Percentiles rank a stretch among this genome's conserved stretches.
These are phyloP conservation scores for Phytophthora sansomeana DNA, from an alignment of 352 stramenopile species.

Conservation along the genomic window DNA sequence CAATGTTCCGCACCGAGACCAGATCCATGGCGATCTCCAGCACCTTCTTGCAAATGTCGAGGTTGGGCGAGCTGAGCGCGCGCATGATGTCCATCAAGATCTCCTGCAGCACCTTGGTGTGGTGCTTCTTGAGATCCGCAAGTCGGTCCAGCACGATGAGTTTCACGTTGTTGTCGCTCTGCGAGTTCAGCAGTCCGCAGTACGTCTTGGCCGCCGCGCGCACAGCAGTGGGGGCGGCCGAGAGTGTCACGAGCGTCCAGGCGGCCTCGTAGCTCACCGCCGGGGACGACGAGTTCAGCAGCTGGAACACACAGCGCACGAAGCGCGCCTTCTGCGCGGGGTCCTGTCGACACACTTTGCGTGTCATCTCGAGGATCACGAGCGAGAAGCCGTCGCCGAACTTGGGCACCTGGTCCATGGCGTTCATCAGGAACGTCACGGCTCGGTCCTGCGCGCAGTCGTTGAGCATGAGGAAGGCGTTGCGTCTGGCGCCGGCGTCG, in stretches of 20 bases:
- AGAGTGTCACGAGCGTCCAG: constrained; percentile 99
- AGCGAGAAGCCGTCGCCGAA: constrained; percentile 99
- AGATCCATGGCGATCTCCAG: constrained; percentile 98
- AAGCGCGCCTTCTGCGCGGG: constrained; percentile 99
- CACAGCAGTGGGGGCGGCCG: constrained; percentile 97
- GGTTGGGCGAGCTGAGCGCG: constrained; percentile 96
- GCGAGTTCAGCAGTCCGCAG: constrained; percentile 96
- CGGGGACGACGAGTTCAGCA: constrained; percentile 94
- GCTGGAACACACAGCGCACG: constrained; percentile 98
- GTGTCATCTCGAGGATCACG: constrained; percentile 99
- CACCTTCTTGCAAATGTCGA: constrained; percentile 99
- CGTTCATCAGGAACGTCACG: constrained; percentile 98
- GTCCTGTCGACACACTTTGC: constrained; percentile 98
- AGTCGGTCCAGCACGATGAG: constrained; percentile 99
- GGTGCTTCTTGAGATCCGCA: constrained; percentile 97
- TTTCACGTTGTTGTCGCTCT: constrained; percentile 99
- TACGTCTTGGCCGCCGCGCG: constrained; percentile 98
- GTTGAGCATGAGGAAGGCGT: constrained; percentile 99
- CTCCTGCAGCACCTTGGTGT: constrained; percentile 98
- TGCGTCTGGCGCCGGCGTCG: constrained; percentile 94
- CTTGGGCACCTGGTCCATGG: constrained; percentile 96
- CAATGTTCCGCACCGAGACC: constrained; percentile 97
- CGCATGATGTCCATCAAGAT: constrained; percentile 99
- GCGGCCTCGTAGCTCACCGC: constrained; percentile 98
- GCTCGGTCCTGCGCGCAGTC: constrained; percentile 97